These are phyloP conservation scores for Bruguiera sexangula DNA, from an alignment of 345 rosid genomes.

Conservation along the genomic window DNA sequence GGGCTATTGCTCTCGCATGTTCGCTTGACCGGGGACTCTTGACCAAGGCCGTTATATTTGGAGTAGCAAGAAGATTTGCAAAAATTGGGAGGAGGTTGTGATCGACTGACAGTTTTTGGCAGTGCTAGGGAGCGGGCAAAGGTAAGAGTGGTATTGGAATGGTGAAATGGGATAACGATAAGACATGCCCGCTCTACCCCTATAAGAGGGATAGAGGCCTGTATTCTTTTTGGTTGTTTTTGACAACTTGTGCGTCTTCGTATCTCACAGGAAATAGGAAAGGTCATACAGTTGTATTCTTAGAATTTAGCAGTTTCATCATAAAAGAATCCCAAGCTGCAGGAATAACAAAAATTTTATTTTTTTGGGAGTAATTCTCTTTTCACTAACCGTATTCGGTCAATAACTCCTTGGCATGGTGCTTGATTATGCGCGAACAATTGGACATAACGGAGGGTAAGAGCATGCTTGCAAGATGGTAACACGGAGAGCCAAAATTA, in stretches of 20 bases:
- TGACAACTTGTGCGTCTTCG: slow-evolving; percentile 15
- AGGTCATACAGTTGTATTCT: slow-evolving; percentile 15
- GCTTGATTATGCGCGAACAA: too few species aligned
- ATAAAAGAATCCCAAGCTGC: slow-evolving; percentile 18
- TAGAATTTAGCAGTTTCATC: slow-evolving; percentile 11
- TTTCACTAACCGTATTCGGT: too few species aligned
- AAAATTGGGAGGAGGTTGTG: slow-evolving; percentile 74
- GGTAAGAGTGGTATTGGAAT: neutral
- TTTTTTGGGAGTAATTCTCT: neutral
- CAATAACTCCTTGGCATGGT: too few species aligned
- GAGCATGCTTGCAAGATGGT: too few species aligned
- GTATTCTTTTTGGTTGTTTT: slow-evolving; percentile 8
- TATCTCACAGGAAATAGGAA: slow-evolving; percentile 4
- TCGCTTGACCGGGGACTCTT: slow-evolving; percentile 78
- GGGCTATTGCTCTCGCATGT: slow-evolving; percentile 90
- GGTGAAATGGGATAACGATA: slow-evolving; percentile 14
- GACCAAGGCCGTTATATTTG: slow-evolving; percentile 89
- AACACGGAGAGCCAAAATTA: too few species aligned
- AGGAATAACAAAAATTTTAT: slow-evolving; percentile 2
- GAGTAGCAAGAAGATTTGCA: slow-evolving; percentile 87
- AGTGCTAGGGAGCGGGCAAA: slow-evolving; percentile 3
- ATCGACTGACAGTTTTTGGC: slow-evolving; percentile 7
- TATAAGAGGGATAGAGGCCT: neutral
- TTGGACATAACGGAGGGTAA: too few species aligned
- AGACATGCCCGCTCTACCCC: slow-evolving; percentile 8